phyloP scores from a whole-genome alignment of 352 stramenopile species.

The Globisporangium ultimum region DNA sequence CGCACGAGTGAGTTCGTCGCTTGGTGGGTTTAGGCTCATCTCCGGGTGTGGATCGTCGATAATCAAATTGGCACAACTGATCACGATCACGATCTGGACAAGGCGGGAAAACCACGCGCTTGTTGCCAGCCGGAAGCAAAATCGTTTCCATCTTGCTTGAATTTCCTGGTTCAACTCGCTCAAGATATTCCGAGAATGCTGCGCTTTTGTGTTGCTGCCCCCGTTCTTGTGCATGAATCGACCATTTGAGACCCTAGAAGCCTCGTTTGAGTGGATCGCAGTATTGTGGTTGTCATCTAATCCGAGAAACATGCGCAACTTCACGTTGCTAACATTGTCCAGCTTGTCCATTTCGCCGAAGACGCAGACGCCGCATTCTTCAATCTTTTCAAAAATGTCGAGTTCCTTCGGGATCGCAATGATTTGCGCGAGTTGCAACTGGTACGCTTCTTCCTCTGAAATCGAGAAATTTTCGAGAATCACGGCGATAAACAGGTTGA shows the following conservation, averaged over 20 bases:
- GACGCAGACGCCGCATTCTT: conserved; percentile 68
- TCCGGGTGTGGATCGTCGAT: conserved; percentile 68
- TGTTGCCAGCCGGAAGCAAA: conserved; percentile 27
- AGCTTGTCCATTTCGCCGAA: conserved; percentile 79
- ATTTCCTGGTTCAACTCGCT: neutral
- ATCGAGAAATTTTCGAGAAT: conserved; percentile 85
- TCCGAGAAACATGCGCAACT: conserved; percentile 73
- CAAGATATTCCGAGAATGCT: neutral
- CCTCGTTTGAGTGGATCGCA: neutral
- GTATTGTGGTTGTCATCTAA: conserved; percentile 39
- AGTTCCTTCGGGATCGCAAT: conserved; percentile 81
- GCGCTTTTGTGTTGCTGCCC: neutral
- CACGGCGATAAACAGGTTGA: conserved; percentile 83
- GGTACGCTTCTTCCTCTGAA: conserved; percentile 76
- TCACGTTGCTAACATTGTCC: conserved; percentile 79
- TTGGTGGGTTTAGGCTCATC: conserved; percentile 44
- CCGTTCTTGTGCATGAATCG: conserved; percentile 1
- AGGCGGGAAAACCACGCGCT: conserved; percentile 49
- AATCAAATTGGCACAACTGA: conserved; percentile 68
- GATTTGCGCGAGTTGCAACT: conserved; percentile 79
- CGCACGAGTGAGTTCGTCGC: conserved; percentile 23
- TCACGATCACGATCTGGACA: conserved; percentile 67
- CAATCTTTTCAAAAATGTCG: conserved; percentile 80
- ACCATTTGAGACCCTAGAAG: conserved; percentile 8
- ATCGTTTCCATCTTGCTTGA: conserved; percentile 2